A percentile compares a stretch with the other conserved stretches of the same genome.
phyloP scores from a whole-genome alignment of 176 grass and related monocot species.

The Aegilops sharonensis region DNA sequence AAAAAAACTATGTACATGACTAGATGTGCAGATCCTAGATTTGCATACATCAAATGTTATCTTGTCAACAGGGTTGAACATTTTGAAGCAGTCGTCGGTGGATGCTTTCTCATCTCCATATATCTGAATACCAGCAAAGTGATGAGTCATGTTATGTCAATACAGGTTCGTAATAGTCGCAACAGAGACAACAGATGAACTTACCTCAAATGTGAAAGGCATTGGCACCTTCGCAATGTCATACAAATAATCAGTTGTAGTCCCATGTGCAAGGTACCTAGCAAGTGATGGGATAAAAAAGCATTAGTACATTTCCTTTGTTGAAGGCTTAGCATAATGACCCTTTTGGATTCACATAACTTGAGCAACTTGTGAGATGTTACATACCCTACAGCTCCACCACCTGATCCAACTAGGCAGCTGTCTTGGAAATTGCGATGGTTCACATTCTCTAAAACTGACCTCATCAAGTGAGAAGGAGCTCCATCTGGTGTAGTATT shows the following conservation, averaged over 20 bases:
- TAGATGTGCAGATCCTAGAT: not conserved
- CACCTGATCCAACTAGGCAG: conserved; percentile 91
- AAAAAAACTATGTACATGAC: not conserved
- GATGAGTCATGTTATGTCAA: not conserved
- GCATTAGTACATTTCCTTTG: not conserved
- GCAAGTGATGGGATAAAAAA: not conserved
- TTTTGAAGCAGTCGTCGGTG: conserved; percentile 81
- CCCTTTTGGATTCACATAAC: not conserved
- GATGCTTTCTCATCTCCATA: conserved; percentile 83
- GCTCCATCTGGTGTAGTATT: conserved; percentile 77
- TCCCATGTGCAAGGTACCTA: conserved; percentile 98
- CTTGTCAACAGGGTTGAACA: conserved; percentile 95
- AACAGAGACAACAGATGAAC: conserved; percentile 26
- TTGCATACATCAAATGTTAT: conserved; percentile 67
- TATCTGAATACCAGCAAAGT: conserved; percentile 53
- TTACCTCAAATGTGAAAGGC: conserved; percentile 96
- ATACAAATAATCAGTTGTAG: conserved; percentile 96
- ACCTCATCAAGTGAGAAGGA: conserved; percentile 68
- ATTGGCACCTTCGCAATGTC: conserved; percentile 88
- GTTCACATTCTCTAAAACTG: conserved; percentile 81
- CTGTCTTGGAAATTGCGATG: conserved; percentile 78
- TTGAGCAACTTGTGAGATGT: not conserved
- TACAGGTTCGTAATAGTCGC: not conserved
- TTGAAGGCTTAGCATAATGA: not conserved
- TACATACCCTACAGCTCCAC: conserved; percentile 91